Percentiles rank a stretch among this genome's conserved stretches.
Conservation (phyloP, 176 grass and related monocot genomes). For the Oryza glumipatula region DNA sequence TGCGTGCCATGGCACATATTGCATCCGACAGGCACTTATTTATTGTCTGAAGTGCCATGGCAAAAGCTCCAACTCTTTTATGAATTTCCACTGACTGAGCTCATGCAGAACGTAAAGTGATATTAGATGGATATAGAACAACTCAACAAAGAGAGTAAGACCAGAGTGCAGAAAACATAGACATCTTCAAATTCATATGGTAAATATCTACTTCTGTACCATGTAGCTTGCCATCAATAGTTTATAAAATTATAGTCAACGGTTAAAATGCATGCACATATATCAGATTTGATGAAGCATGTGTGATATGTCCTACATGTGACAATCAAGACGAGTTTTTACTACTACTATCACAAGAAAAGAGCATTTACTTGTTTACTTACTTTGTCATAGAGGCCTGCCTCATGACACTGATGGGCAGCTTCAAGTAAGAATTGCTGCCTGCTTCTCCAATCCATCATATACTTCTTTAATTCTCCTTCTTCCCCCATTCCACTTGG, state of each 20-base stretch:
- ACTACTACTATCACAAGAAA: conserved; percentile 7
- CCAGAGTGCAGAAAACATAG: not conserved
- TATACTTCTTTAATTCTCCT: conserved; percentile 86
- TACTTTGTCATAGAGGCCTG: conserved; percentile 94
- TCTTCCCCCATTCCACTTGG: conserved; percentile 89
- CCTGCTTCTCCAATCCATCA: conserved; percentile 77
- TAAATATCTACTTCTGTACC: conserved; percentile 19
- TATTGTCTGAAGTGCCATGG: conserved; percentile 91
- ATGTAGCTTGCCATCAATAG: not conserved
- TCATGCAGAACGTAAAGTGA: conserved; percentile 39
- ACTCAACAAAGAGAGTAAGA: not conserved
- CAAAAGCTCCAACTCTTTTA: conserved; percentile 89
- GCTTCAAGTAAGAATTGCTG: conserved; percentile 90
- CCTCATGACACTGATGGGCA: conserved; percentile 85
- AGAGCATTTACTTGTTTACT: not conserved
- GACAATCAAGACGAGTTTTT: not conserved
- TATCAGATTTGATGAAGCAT: not conserved
- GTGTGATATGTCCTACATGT: not conserved
- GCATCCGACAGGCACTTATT: conserved; percentile 95
- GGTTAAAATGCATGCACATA: not conserved
- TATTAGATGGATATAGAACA: conserved; percentile 37
- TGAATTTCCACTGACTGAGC: conserved; percentile 83
- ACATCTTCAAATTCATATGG: not conserved
- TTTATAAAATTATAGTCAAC: conserved; percentile 11
- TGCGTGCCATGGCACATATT: conserved; percentile 78